A percentile compares a stretch with the other conserved stretches of the same genome.
phyloP scores from a whole-genome alignment of 192 early-diverging fungal species.

The Coemansia sp. region DNA sequence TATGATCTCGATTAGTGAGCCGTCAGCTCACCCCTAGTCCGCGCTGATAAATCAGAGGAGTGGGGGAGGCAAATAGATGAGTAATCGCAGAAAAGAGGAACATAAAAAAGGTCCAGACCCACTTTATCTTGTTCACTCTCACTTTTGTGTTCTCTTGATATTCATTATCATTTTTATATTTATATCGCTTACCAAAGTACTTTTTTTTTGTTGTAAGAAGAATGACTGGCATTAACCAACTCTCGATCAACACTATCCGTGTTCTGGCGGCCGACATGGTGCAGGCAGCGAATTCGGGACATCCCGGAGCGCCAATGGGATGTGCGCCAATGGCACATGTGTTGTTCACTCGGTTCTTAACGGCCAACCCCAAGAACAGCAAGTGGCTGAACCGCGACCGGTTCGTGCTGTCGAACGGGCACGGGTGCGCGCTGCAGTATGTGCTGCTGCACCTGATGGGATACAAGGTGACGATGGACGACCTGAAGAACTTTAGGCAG shows the following conservation, averaged over 20 bases:
- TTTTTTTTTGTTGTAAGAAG: no score
- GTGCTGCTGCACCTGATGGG: constrained; percentile 85
- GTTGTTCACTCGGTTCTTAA: constrained; percentile 83
- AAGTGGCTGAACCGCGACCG: constrained; percentile 94
- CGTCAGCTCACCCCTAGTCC: no score
- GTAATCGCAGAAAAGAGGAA: no score
- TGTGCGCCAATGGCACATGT: constrained; percentile 93
- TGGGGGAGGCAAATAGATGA: no score
- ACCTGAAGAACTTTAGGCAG: constrained; percentile 90
- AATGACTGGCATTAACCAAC: constrained; percentile 58
- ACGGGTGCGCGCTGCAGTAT: constrained; percentile 94
- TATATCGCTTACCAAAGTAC: no score
- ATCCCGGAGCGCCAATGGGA: constrained; percentile 98
- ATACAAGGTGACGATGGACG: constrained; percentile 83
- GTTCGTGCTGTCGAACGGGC: constrained; percentile 97
- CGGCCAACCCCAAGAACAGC: constrained; percentile 83
- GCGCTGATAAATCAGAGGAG: no score
- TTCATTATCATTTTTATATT: no score
- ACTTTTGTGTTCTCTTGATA: no score
- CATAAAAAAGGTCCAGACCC: no score
- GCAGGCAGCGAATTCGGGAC: constrained; percentile 78
- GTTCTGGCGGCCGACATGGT: constrained; percentile 85
- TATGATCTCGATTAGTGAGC: no score
- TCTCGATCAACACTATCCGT: constrained; percentile 87
- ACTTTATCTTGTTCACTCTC: no score